Conservation (phyloP, 768 basidiomycete genomes). For the Exsudoporus frostii region DNA sequence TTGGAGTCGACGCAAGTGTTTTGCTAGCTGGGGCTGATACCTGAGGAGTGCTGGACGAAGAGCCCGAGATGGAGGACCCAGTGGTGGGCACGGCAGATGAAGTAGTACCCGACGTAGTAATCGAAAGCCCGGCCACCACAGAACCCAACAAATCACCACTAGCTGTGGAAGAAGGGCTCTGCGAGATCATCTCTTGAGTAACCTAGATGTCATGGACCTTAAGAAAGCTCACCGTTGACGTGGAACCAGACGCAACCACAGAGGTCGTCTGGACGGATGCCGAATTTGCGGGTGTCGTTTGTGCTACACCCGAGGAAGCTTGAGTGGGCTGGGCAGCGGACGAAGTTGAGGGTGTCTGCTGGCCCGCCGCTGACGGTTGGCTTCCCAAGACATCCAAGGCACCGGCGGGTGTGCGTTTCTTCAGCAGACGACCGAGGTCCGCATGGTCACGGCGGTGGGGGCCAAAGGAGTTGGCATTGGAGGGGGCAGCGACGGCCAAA, state of each 20-base stretch:
- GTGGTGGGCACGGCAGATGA: constrained; percentile 18
- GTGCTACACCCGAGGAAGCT: constrained; percentile 9
- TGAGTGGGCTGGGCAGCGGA: constrained; percentile 27
- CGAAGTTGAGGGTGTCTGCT: constrained; percentile 3
- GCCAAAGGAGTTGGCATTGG: constrained; percentile 44
- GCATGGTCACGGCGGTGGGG: constrained; percentile 52
- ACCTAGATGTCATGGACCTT: not conserved
- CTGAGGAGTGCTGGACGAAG: constrained; percentile 13
- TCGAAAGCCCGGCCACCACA: constrained; percentile 9
- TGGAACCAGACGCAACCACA: constrained; percentile 9
- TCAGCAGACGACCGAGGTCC: constrained; percentile 62
- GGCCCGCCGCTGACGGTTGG: constrained; percentile 1
- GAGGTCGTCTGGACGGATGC: constrained; percentile 13
- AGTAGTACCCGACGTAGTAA: constrained; percentile 17
- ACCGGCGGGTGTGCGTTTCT: constrained; percentile 49
- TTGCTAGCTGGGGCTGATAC: constrained; percentile 15
- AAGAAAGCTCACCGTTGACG: constrained; percentile 20
- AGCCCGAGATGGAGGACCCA: constrained; percentile 14
- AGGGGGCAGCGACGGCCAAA: constrained; percentile 44
- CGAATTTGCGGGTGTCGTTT: constrained; percentile 15
- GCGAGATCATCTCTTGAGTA: not conserved
- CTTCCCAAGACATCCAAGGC: not conserved
- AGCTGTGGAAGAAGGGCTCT: constrained; percentile 17
- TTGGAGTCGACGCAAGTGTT: constrained; percentile 36
- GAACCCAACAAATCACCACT: constrained; percentile 6